These are phyloP conservation scores for Pyrenophora teres DNA, from an alignment of 2,329 filamentous ascomycete species.

Conservation along the genomic window DNA sequence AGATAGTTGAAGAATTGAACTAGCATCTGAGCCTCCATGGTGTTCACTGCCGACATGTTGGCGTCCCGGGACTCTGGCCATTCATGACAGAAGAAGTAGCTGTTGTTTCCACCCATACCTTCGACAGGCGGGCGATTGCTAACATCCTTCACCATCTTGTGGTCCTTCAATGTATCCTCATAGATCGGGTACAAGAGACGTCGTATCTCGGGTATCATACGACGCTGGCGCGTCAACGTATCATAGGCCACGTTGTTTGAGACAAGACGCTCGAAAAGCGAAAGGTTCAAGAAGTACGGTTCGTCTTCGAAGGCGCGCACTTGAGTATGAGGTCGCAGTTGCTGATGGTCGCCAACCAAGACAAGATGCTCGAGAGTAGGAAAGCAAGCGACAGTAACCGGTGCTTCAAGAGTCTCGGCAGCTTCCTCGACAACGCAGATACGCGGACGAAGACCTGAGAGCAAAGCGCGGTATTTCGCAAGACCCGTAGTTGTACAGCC, in stretches of 20 bases:
- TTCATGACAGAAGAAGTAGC: constrained; percentile 67
- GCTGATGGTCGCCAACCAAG: constrained; percentile 79
- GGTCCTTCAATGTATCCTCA: constrained; percentile 59
- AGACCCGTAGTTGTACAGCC: constrained; percentile 80
- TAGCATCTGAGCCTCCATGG: constrained; percentile 75
- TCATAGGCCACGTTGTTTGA: constrained; percentile 66
- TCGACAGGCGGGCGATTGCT: constrained; percentile 57
- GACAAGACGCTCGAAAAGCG: constrained; percentile 81
- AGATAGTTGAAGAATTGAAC: constrained; percentile 74
- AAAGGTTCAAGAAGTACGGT: constrained; percentile 72
- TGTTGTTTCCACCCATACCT: constrained; percentile 66
- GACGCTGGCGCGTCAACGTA: constrained; percentile 69
- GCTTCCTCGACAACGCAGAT: constrained; percentile 79
- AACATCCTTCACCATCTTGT: constrained; percentile 57
- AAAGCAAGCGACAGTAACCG: constrained; percentile 63
- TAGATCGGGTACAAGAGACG: constrained; percentile 67
- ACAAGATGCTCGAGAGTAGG: constrained; percentile 68
- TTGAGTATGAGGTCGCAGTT: constrained; percentile 72
- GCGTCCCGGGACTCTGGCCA: constrained; percentile 69
- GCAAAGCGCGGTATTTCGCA: constrained; percentile 75
- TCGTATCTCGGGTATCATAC: constrained; percentile 73
- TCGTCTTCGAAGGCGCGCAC: constrained; percentile 61
- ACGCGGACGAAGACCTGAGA: constrained; percentile 68
- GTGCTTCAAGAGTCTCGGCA: constrained; percentile 73
- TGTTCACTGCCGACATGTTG: constrained; percentile 70